Conservation (phyloP, 305 asterid genomes). For the Fraxinus albicans region DNA sequence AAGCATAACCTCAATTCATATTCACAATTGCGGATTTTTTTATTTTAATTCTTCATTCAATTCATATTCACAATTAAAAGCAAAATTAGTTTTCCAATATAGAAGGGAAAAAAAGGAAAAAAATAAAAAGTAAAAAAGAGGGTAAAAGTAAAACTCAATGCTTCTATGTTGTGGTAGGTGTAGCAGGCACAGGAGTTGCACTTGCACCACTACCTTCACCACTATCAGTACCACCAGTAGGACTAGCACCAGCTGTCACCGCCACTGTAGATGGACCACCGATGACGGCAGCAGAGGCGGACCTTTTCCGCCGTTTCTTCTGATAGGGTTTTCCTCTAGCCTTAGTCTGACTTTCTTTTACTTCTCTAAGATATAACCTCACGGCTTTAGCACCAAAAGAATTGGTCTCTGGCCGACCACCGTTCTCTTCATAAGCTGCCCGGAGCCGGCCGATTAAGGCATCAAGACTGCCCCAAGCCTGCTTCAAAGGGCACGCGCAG, state of each 20-base stretch:
- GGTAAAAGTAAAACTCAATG: background rate
- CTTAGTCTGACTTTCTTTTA: conserved; percentile 37
- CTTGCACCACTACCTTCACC: conserved; percentile 11
- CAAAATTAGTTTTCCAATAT: background rate
- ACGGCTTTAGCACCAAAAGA: conserved; percentile 46
- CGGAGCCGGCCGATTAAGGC: conserved; percentile 49
- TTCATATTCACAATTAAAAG: background rate
- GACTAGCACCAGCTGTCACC: background rate
- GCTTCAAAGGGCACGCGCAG: conserved; percentile 39
- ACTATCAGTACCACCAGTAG: background rate
- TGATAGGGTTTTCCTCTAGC: conserved; percentile 43
- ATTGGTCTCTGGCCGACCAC: conserved; percentile 35
- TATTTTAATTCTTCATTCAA: background rate
- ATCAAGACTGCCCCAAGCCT: conserved; percentile 56
- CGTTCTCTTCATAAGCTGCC: conserved; percentile 51
- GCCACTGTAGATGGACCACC: background rate
- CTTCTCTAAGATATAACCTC: conserved; percentile 44
- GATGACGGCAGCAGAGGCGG: background rate
- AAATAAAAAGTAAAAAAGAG: background rate
- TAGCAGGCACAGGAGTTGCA: background rate
- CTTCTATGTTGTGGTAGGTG: background rate
- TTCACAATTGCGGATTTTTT: background rate
- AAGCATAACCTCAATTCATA: too few relatives aligned
- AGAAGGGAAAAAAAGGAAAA: background rate
- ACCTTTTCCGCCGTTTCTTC: conserved; percentile 45